These are phyloP conservation scores for Persicaria tinctoria DNA, from an alignment of 148 eudicot species.

Conservation along the genomic window DNA sequence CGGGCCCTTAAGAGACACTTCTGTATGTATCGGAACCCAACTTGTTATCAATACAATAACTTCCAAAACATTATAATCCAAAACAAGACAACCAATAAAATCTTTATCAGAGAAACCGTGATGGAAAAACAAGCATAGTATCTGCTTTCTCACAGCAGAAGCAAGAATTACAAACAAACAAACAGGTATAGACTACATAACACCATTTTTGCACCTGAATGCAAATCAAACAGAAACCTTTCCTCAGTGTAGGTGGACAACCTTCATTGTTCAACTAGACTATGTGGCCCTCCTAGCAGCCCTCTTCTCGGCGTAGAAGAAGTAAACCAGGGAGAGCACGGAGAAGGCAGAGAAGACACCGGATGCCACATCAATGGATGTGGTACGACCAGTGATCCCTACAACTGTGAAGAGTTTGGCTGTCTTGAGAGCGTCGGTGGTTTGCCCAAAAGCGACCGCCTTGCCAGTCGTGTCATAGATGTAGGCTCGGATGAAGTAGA, in stretches of 20 bases:
- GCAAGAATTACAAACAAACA: neutral
- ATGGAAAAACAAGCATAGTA: slow-evolving; percentile 2
- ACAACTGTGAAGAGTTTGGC: slow-evolving; percentile 32
- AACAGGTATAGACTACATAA: neutral
- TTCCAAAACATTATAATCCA: neutral
- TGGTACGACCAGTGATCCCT: slow-evolving; percentile 57
- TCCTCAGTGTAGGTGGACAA: neutral
- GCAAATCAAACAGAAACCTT: neutral
- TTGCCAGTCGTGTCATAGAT: slow-evolving; percentile 23
- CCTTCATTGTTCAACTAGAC: neutral
- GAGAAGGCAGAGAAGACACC: slow-evolving; percentile 62
- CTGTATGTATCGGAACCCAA: slow-evolving; percentile 2
- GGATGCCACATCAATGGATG: slow-evolving; percentile 53
- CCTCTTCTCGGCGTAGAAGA: slow-evolving; percentile 73
- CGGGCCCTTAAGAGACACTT: neutral
- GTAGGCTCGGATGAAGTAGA: slow-evolving; percentile 62
- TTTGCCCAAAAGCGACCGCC: slow-evolving; percentile 53
- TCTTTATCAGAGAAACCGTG: neutral
- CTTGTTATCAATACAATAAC: neutral
- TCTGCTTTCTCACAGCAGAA: slow-evolving; percentile 6
- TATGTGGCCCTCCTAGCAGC: slow-evolving; percentile 17
- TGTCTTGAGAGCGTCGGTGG: slow-evolving; percentile 23
- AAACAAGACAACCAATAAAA: neutral
- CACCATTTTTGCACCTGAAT: slow-evolving; percentile 3
- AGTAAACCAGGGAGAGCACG: slow-evolving; percentile 44